These are phyloP conservation scores for Mucor mucedo DNA, from an alignment of 371 early-diverging fungal genomes.

Conservation along the genomic window DNA sequence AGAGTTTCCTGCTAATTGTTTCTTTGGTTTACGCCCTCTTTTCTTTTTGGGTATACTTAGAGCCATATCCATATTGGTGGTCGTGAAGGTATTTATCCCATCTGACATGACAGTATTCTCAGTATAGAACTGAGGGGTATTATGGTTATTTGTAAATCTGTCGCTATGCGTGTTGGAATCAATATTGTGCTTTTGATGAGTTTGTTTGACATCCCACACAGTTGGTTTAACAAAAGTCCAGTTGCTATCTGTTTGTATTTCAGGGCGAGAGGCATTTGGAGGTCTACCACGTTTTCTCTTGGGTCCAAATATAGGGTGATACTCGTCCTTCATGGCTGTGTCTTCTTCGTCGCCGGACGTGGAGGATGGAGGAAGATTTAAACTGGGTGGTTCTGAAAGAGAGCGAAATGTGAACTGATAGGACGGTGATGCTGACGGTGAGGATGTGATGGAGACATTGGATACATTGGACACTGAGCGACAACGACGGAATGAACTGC, in stretches of 20 bases:
- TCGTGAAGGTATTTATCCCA: slow-evolving; percentile 45
- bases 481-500: slow-evolving; percentile 15
- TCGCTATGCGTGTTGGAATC: slow-evolving; percentile 1
- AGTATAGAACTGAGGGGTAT: slow-evolving; percentile 12
- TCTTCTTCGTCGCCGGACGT: slow-evolving; percentile 1
- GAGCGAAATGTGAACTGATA: slow-evolving; percentile 30
- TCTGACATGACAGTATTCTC: slow-evolving; percentile 15
- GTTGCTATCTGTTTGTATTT: slow-evolving; percentile 21
- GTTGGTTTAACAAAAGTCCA: slow-evolving; percentile 41
- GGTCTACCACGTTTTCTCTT: slow-evolving; percentile 54
- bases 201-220: slow-evolving; percentile 38
- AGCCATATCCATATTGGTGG: slow-evolving; percentile 45
- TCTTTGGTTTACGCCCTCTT: slow-evolving; percentile 57
- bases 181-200: background rate
- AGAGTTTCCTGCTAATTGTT: slow-evolving; percentile 50
- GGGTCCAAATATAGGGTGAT: slow-evolving; percentile 26
- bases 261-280: slow-evolving; percentile 43
- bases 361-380: slow-evolving; percentile 17
- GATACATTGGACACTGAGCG: slow-evolving; percentile 16
- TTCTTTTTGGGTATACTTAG: slow-evolving; percentile 55
- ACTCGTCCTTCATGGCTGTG: slow-evolving; percentile 4
- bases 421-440: slow-evolving; percentile 18
- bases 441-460: slow-evolving; percentile 6
- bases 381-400: slow-evolving; percentile 37
- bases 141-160: slow-evolving; percentile 5